These are phyloP conservation scores for Dactylellina leptospora DNA, from an alignment of 2,329 filamentous ascomycete genomes.

Conservation along the genomic window DNA sequence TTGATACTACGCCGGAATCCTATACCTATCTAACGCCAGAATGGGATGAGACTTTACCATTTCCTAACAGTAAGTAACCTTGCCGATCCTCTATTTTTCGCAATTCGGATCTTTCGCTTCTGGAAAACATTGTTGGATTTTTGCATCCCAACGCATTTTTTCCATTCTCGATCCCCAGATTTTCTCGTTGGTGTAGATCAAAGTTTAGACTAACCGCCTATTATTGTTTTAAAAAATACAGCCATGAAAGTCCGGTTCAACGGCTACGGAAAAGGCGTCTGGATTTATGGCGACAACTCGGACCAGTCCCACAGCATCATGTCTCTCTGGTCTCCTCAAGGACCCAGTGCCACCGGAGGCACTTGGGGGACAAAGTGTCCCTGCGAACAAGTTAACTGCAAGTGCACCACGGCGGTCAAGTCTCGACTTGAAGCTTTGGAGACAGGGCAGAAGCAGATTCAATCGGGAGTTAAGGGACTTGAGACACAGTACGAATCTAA, in stretches of 20 bases:
- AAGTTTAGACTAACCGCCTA: constrained; percentile 6
- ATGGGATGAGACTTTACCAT: constrained; percentile 54
- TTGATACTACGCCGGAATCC: constrained; percentile 42
- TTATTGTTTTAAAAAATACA: constrained; percentile 4
- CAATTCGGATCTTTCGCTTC: background rate
- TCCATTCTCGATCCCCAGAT: background rate
- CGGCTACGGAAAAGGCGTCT: constrained; percentile 44
- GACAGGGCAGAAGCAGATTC: constrained; percentile 5
- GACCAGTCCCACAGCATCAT: constrained; percentile 46
- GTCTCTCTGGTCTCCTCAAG: constrained; percentile 39
- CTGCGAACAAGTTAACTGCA: constrained; percentile 23
- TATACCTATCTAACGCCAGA: constrained; percentile 54
- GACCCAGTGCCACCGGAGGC: constrained; percentile 30
- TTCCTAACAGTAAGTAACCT: constrained; percentile 47
- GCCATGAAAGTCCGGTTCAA: constrained; percentile 51
- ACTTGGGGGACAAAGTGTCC: constrained; percentile 36
- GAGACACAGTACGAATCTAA: background rate
- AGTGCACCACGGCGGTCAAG: constrained; percentile 25
- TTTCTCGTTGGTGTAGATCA: background rate
- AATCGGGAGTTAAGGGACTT: constrained; percentile 5
- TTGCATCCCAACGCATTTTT: constrained; percentile 10
- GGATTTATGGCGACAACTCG: constrained; percentile 50
- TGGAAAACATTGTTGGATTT: constrained; percentile 22
- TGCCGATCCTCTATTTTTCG: background rate
- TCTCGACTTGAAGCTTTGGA: constrained; percentile 20